A percentile compares a stretch with the other conserved stretches of the same genome.
Conservation (phyloP, 148 eudicot species). For the Pharnaceum exiguum region DNA sequence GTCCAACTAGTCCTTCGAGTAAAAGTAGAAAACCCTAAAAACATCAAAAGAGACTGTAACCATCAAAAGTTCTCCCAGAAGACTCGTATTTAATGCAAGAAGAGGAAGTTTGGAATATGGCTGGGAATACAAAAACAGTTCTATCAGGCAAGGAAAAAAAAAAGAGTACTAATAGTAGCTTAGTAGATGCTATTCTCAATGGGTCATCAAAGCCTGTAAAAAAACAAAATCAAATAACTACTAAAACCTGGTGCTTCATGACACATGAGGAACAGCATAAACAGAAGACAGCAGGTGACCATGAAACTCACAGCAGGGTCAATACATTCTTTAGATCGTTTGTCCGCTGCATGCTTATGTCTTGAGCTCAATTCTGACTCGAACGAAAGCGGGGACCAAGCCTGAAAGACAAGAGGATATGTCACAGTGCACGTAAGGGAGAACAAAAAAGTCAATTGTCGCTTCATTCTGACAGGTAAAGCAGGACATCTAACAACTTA, state of each 20-base stretch:
- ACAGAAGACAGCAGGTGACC: neutral
- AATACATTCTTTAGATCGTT: slow-evolving; percentile 33
- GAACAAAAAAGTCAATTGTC: neutral
- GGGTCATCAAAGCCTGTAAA: neutral
- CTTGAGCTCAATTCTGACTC: slow-evolving; percentile 32
- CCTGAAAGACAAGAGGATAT: slow-evolving; percentile 36
- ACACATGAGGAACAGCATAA: neutral
- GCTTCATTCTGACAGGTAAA: neutral
- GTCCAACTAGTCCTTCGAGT: slow-evolving; percentile 46
- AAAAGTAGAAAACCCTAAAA: slow-evolving; percentile 72
- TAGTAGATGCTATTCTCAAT: too few relatives aligned
- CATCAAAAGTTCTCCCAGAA: neutral
- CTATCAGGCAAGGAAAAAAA: too few relatives aligned
- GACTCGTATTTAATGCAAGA: neutral
- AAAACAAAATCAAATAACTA: neutral
- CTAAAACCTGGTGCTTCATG: neutral
- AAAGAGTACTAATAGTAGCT: too few relatives aligned
- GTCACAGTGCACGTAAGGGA: neutral
- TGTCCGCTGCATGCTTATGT: slow-evolving; percentile 23
- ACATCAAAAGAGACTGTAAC: slow-evolving; percentile 12
- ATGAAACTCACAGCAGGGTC: slow-evolving; percentile 54
- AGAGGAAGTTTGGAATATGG: neutral
- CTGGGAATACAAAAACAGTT: too few relatives aligned
- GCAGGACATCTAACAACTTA: slow-evolving; percentile 14
- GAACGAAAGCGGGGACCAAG: slow-evolving; percentile 75